These are phyloP conservation scores for Mollisiaceae sp. DNA, from an alignment of 2,329 filamentous ascomycete species.

Conservation along the genomic window DNA sequence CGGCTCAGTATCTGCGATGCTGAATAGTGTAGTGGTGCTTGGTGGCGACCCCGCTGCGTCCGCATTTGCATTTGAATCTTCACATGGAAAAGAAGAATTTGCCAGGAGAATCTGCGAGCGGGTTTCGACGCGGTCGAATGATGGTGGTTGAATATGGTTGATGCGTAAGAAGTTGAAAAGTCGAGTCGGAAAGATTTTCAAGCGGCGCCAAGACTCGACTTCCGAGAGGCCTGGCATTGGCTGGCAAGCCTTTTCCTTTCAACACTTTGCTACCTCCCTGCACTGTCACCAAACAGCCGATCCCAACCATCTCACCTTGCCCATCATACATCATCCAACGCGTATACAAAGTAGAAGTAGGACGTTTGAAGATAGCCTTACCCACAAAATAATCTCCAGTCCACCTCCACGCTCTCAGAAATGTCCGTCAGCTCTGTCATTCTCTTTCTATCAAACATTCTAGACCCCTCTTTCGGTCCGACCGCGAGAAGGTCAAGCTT, in stretches of 20 bases:
- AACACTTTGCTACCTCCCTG: background rate
- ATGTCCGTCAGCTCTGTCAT: too few species aligned
- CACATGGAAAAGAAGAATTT: conserved; percentile 7
- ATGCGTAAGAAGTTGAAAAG: background rate
- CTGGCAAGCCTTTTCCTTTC: conserved; percentile 7
- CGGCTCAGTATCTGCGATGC: background rate
- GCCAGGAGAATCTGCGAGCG: background rate
- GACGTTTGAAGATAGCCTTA: background rate
- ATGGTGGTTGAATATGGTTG: background rate
- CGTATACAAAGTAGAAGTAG: too few species aligned
- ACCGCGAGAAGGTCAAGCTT: background rate
- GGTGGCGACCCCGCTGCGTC: background rate
- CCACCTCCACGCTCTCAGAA: background rate
- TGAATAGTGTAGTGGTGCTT: background rate
- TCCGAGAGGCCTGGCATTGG: background rate
- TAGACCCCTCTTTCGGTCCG: background rate
- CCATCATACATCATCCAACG: background rate
- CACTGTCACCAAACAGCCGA: background rate
- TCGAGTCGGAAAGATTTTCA: background rate
- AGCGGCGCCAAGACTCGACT: background rate
- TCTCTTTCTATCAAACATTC: background rate
- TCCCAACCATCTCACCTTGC: background rate
- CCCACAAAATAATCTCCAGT: background rate
- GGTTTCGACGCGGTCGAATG: background rate
- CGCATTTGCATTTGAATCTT: background rate